Base-by-base conservation (phyloP, 179 eudicot species). In the Gypsophila paniculata region DNA sequence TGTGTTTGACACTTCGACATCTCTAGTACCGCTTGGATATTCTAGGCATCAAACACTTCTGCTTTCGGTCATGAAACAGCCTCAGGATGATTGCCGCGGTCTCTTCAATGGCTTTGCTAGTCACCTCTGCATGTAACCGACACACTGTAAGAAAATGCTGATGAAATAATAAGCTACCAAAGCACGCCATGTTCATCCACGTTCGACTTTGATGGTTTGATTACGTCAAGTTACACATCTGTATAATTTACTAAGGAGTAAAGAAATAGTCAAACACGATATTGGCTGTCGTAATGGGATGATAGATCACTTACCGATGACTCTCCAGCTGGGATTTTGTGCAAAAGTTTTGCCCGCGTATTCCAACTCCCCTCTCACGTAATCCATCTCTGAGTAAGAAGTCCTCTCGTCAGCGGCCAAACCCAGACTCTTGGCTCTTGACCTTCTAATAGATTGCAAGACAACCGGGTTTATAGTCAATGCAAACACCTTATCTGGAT, bases 81-180 rank as follows among this genome's bases (percentile, higher is more conserved):
- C 91, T 88, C 84, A 94, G 75, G 29, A 94, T 71, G 63, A 94
- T 77, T 18, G 97, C 99, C 65, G 99, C 97, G 5, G 97, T 91
- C 78, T 94, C 99, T 74, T 94, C 99, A 61, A 94, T 86, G 61
- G 99, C 99, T 82, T 81, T 94, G 66, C 96, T 96, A 17, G 99
- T 91, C 68, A 94, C 97, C 89, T 94, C 99, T 94, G 91, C 71
- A 78, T 52, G 3, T 12, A 25, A 39, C 62, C 42, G 61, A 32
- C 26, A 11, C 68, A 17, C 36, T 69, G 52, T 74, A 48, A 68
- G 59, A 72, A 59, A 21, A 65, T 0, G n/a, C 13, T 13, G 23
- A 70, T 29, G 29, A 54, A 18, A 11, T 5, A 39, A 39, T 5
- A 39, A 8, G 9, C 51, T 61, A 18, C 19, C 26, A 52, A 36